These are phyloP conservation scores for Onygenales sp. DNA, from an alignment of 2,329 filamentous ascomycete species.

Conservation along the genomic window DNA sequence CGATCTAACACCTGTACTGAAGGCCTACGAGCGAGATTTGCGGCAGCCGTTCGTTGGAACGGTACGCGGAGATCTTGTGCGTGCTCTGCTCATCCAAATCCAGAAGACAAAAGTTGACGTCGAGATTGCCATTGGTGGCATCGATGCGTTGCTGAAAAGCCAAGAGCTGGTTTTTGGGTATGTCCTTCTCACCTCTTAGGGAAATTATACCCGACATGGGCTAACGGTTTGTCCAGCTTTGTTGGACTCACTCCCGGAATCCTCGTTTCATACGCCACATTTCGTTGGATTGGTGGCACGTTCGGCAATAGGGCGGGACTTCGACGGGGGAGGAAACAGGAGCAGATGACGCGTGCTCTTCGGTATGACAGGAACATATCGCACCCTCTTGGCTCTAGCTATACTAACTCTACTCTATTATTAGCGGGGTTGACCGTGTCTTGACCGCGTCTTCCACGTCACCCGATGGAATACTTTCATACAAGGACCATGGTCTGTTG, in stretches of 20 bases:
- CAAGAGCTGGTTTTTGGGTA: constrained; percentile 88
- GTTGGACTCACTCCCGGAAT: constrained; percentile 87
- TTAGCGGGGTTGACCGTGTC: constrained; percentile 71
- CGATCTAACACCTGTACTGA: constrained; percentile 83
- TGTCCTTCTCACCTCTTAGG: constrained; percentile 6
- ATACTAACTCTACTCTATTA: constrained; percentile 2
- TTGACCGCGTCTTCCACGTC: constrained; percentile 59
- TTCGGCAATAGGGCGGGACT: constrained; percentile 64
- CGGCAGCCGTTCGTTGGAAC: constrained; percentile 73
- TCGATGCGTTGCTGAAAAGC: constrained; percentile 87
- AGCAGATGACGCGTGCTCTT: constrained; percentile 65
- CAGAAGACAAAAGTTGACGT: constrained; percentile 99
- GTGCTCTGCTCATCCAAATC: constrained; percentile 87
- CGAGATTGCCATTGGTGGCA: constrained; percentile 90
- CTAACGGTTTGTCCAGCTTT: constrained; percentile 46
- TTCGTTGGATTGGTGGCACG: constrained; percentile 60
- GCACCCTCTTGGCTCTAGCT: background rate
- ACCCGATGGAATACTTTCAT: constrained; percentile 66
- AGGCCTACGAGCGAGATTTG: constrained; percentile 83
- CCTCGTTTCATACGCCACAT: constrained; percentile 67
- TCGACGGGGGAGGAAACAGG: constrained; percentile 54
- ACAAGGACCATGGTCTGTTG: constrained; percentile 85
- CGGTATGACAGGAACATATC: constrained; percentile 36
- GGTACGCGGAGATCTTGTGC: constrained; percentile 74
- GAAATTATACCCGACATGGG: background rate